A percentile compares a stretch with the other conserved stretches of the same genome.
phyloP scores from a whole-genome alignment of 1,139 yeast species.

The Candida sp. region DNA sequence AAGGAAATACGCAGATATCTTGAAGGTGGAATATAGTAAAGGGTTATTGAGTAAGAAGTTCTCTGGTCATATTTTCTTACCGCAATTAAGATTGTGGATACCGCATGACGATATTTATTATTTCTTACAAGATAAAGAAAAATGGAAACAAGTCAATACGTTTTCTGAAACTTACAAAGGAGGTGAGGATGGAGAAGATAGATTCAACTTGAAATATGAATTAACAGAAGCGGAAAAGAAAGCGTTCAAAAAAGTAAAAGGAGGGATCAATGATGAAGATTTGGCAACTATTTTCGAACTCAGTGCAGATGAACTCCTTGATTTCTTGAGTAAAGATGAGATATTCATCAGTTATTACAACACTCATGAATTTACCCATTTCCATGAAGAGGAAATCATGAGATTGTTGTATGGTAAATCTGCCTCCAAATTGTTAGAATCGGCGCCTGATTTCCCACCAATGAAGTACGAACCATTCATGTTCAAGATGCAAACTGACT shows the following conservation, averaged over 20 bases:
- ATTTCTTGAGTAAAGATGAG: slow-evolving; percentile 31
- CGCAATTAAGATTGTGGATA: slow-evolving; percentile 30
- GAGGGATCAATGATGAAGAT: slow-evolving; percentile 16
- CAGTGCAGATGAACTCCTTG: slow-evolving; percentile 21
- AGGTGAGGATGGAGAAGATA: neutral
- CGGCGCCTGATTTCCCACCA: slow-evolving; percentile 28
- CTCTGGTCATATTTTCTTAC: slow-evolving; percentile 22
- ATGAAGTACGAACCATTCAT: slow-evolving; percentile 34
- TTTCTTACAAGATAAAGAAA: slow-evolving; percentile 16
- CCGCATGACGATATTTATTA: slow-evolving; percentile 17
- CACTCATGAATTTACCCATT: slow-evolving; percentile 28
- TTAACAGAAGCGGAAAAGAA: slow-evolving; percentile 18
- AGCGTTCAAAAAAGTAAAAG: slow-evolving; percentile 10
- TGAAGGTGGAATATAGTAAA: slow-evolving; percentile 26
- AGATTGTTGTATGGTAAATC: slow-evolving; percentile 27
- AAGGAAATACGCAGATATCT: slow-evolving; percentile 21
- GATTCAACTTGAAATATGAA: slow-evolving; percentile 14
- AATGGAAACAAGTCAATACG: slow-evolving; percentile 17
- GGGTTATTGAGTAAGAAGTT: slow-evolving; percentile 22
- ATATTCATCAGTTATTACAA: slow-evolving; percentile 25
- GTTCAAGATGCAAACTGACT: slow-evolving; percentile 22
- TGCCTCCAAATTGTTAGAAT: slow-evolving; percentile 19
- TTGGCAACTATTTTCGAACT: slow-evolving; percentile 16
- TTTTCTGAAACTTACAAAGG: slow-evolving; percentile 1
- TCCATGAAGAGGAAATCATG: slow-evolving; percentile 37